A percentile compares a stretch with the other conserved stretches of the same genome.
Conservation (phyloP, 441 rosid species). For the Corymbia calophylla region DNA sequence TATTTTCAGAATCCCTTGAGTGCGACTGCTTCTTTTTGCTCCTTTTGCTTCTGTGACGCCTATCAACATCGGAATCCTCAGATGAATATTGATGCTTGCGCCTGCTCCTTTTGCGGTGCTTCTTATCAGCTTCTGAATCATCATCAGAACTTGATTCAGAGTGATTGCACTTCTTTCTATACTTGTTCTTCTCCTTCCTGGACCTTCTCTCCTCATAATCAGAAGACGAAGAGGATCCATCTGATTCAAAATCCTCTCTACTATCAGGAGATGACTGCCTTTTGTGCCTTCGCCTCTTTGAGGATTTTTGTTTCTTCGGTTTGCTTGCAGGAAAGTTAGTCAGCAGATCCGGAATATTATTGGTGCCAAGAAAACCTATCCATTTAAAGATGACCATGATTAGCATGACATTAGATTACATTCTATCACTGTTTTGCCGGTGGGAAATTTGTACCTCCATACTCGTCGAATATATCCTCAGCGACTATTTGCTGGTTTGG, state of each 20-base stretch:
- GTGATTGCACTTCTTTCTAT: slow-evolving; percentile 25
- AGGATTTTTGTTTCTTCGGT: slow-evolving; percentile 35
- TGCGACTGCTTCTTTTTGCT: neutral
- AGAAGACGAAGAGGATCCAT: slow-evolving; percentile 29
- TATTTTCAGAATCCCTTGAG: neutral
- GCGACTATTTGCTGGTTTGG: slow-evolving; percentile 98
- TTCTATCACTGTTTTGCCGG: neutral
- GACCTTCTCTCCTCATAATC: slow-evolving; percentile 26
- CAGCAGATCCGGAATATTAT: slow-evolving; percentile 54
- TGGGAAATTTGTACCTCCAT: slow-evolving; percentile 55
- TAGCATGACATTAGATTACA: neutral
- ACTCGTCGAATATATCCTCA: slow-evolving; percentile 92
- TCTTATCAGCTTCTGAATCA: slow-evolving; percentile 22
- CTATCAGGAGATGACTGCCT: slow-evolving; percentile 28
- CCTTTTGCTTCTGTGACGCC: neutral
- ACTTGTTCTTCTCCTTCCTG: slow-evolving; percentile 29
- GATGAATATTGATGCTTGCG: slow-evolving; percentile 19
- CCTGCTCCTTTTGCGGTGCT: slow-evolving; percentile 16
- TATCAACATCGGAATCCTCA: neutral
- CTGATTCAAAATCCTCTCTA: slow-evolving; percentile 19
- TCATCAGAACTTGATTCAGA: slow-evolving; percentile 32
- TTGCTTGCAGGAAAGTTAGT: slow-evolving; percentile 37
- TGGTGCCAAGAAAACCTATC: slow-evolving; percentile 74
- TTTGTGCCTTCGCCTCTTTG: slow-evolving; percentile 34
- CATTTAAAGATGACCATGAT: neutral